Base-by-base conservation (phyloP, 257 asterid genomes). In the Avicennia marina region DNA sequence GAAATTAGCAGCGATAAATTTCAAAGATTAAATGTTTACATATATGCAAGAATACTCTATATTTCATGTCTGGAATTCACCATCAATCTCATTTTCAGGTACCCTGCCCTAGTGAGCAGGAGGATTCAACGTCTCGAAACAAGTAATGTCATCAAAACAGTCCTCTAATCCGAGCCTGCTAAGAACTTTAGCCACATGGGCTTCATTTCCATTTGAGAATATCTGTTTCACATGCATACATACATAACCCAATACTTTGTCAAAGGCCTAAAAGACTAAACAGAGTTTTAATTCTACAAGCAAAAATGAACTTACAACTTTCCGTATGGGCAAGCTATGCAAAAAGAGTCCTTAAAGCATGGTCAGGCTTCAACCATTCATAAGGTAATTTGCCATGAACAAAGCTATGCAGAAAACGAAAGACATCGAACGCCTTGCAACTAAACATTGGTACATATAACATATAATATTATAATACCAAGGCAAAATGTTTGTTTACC, bases 321-420 rank as follows among this genome's bases (percentile, higher is more conserved):
- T 87, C 3, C 91, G 86, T 42, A 79, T 66, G 27, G 96, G 90
- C 67, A 85, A 47, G 72, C 80, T 79, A 31, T 71, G 98, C 24
- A 90, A 68, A 46, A n/a, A 85, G 73, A 75, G 66, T 78, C 74
- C 66, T 81, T 58, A 83, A 51, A 26, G 83, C 80, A 34, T 75
- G 88, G 53, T 87, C 94, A 11, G 77, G 67, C 75, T 85, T 87
- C 67, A 85, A 58, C 79, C 79, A 75, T 56, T 81, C 96, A 48
- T 90, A 87, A 71, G 95, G 96, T 50, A 90, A 63, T 65, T 93
- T 76, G 59, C 96, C 98, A 27, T 90, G 98, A 45, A 90, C 96
- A 40, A 59, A 90, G 75, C 95, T 89, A 71, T 16, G 24, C 31
- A 46, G 19, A 56, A 17, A 44, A 56, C 26, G 21, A 26, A 21